Evolutionary conservation across 73 alveolate species (phyloP).

Genomic region (Paramecium sonneborni): DNA sequence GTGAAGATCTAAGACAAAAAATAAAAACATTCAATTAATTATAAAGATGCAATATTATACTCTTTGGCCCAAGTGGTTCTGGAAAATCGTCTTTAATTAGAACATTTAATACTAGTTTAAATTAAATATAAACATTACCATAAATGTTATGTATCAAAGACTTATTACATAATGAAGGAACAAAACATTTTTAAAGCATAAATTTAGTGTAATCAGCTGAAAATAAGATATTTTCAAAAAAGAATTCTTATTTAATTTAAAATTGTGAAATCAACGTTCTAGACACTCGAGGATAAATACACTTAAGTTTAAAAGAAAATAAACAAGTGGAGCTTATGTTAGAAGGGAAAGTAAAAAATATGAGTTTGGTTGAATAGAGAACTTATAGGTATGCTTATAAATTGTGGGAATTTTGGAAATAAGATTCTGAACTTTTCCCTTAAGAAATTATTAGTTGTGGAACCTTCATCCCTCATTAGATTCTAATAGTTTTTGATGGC

Average conservation of each 20-base stretch:
- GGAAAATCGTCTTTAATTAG: slow-evolving; percentile 43
- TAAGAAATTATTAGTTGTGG: slow-evolving; percentile 14
- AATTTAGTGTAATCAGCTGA: background rate
- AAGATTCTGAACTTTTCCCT: slow-evolving; percentile 57
- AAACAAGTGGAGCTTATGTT: slow-evolving; percentile 51
- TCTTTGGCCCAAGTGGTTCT: slow-evolving; percentile 68
- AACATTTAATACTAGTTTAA: slow-evolving; percentile 15
- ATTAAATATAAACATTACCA: slow-evolving; percentile 18
- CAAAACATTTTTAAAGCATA: background rate
- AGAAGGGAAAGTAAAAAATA: slow-evolving; percentile 62
- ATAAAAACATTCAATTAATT: background rate
- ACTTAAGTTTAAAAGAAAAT: slow-evolving; percentile 36
- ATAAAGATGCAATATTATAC: slow-evolving; percentile 34
- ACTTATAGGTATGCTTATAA: slow-evolving; percentile 62
- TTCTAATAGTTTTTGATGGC: slow-evolving; percentile 63
- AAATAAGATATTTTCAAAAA: background rate
- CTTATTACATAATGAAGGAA: slow-evolving; percentile 28
- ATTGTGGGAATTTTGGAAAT: slow-evolving; percentile 68
- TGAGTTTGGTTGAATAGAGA: slow-evolving; percentile 58
- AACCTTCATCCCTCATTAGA: slow-evolving; percentile 16
- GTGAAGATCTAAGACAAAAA: slow-evolving; percentile 3
- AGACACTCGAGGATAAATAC: slow-evolving; percentile 62
- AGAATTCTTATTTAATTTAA: background rate
- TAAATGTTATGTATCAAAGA: background rate
- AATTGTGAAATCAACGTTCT: slow-evolving; percentile 25